A percentile compares a stretch with the other conserved stretches of the same genome.
Evolutionary conservation across 106 monocot genomes (phyloP).

Genomic region (Phalaenopsis equestris): DNA sequence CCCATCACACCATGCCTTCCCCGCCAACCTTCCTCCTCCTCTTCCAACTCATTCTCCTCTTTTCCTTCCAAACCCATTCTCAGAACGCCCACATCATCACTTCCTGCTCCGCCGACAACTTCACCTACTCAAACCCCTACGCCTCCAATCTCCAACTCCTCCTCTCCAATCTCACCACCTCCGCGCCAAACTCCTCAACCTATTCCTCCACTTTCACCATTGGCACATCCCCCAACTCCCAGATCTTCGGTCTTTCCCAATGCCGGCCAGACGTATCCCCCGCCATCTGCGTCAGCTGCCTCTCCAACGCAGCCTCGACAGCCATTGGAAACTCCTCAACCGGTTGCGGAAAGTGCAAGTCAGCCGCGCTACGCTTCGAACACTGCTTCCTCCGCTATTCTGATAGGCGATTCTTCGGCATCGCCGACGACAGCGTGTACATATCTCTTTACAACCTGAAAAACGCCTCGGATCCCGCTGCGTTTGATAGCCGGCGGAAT

Average conservation of each 20-base stretch:
- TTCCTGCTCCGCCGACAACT: not conserved
- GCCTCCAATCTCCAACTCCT: not conserved
- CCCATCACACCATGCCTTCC: not conserved
- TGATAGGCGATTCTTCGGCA: not conserved
- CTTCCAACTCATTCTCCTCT: not conserved
- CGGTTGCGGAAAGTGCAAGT: not conserved
- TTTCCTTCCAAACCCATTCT: not conserved
- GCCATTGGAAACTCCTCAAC: not conserved
- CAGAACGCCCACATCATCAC: not conserved
- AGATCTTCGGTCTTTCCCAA: not conserved
- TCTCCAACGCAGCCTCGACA: not conserved
- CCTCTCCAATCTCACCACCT: not conserved
- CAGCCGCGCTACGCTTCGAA: not conserved
- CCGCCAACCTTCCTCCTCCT: not conserved
- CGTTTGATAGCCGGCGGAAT: not conserved
- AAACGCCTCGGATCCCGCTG: not conserved
- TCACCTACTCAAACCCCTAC: not conserved
- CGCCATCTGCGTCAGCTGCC: not conserved
- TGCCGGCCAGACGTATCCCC: not conserved
- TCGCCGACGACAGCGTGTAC: not conserved
- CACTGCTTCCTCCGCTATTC: not conserved
- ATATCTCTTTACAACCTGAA: not conserved
- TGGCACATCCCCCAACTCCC: not conserved
- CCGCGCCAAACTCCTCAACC: conserved; percentile 4
- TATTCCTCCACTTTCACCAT: not conserved